Evolutionary conservation across 139 green algal species (phyloP), one percentile per base, ranked within the genome.

Genomic region (Picochlorum costavermella): DNA sequence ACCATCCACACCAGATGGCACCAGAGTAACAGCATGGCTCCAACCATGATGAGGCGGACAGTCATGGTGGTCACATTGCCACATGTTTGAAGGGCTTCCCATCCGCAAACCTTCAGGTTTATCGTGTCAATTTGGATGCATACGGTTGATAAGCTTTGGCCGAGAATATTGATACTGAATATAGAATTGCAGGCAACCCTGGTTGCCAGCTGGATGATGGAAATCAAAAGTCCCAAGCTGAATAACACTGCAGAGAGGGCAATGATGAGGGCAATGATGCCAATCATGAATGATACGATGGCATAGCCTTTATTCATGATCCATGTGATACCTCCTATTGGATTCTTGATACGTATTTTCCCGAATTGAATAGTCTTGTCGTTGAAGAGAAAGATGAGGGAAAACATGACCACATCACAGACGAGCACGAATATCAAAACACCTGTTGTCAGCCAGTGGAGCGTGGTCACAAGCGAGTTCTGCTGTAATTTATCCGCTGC

Each of bases 21-120:
- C 60, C 60, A 66, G 1, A 66, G 13, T 3, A 66, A 1, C 0
- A 57, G 20, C 36, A 66, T 66, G 10, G 36, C 9, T 0, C 60
- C 60, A 30, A 66, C 13, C 36, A 66, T 59, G 14, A 66, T 45
- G 37, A 37, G 37, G 0, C 48, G 25, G 14, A 66, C 60, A 3
- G 14, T 17, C 60, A 66, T 66, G 25, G 12, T 56, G 0, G 60
- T 66, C 13, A 55, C 26, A 37, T 40, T 31, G 0, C 1, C 13
- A 12, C 60, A 66, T 5, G 31, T 37, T 13, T 56, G 9, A 2
- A 66, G 13, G 5, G 36, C 60, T 43, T 66, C 60, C 60, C 60
- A 66, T 16, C 60, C 60, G 26, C 60, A 59, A 0, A 56, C 11
- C 8, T 37, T 55, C 1, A 37, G 12, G 23, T 25, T 25, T 1